phyloP scores from a whole-genome alignment of 306 rosid genomes.

The Quercus rubra region DNA sequence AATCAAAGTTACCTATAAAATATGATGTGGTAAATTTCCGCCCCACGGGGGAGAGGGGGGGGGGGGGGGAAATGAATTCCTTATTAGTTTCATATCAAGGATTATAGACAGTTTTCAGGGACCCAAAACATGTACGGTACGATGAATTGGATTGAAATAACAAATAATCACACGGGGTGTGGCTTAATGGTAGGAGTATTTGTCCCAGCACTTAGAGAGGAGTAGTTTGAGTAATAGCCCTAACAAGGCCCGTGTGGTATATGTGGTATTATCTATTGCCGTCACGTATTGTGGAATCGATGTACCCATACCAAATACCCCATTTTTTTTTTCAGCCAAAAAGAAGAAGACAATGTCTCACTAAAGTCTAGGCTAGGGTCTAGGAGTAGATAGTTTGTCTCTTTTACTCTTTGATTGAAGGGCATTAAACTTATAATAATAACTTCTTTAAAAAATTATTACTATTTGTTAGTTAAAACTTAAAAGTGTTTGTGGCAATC shows the following conservation, averaged over 20 bases:
- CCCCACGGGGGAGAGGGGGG: rapidly evolving
- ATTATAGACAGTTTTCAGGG: neutral
- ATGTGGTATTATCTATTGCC: rapidly evolving
- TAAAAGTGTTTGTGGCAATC: too few species aligned
- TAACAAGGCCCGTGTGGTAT: rapidly evolving
- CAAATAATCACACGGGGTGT: neutral
- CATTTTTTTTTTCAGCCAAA: too few species aligned
- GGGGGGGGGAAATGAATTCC: too few species aligned
- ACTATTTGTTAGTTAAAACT: too few species aligned
- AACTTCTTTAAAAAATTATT: neutral
- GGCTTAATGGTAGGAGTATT: too few species aligned
- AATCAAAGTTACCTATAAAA: too few species aligned
- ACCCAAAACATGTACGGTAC: neutral
- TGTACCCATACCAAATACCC: rapidly evolving
- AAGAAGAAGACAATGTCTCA: neutral
- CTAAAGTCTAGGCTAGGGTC: too few species aligned
- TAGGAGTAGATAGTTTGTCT: neutral
- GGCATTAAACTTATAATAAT: neutral
- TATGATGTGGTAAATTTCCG: too few species aligned
- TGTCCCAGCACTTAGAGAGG: rapidly evolving
- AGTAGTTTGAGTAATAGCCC: rapidly evolving
- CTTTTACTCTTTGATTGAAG: neutral
- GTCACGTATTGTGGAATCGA: rapidly evolving
- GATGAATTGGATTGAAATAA: neutral
- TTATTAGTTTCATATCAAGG: neutral